Base-by-base conservation (phyloP, 1,139 yeast genomes). In the Scheffersomyces quercinus region DNA sequence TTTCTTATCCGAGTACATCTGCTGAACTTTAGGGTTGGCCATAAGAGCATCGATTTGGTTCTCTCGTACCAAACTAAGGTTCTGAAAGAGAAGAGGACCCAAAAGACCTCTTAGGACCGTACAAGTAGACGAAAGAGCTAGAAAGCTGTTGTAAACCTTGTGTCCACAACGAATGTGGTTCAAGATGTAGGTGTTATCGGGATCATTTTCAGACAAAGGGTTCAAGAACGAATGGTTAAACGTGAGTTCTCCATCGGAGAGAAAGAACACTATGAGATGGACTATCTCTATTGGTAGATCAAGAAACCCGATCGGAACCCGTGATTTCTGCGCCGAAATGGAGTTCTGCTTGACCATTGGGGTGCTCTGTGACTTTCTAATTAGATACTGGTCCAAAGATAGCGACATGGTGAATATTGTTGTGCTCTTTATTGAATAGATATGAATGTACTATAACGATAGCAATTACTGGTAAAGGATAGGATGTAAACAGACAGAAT, bases 41-140 rank as follows among this genome's bases (percentile, higher is more conserved):
- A 67, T 43, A 11, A 65, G 45, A 9, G 64, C 57, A 51, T 68
- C 73, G n/a, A 64, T 48, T 43, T 64, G 65, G 45, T 65, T 65
- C 28, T 44, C 43, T 29, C 73, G 44, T 4, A 67, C 51, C 35
- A 67, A 47, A 47, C 72, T 68, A 3, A 62, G 24, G 10, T 47
- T 48, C 8, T 43, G 43, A 40, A 65, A 67, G 29, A 67, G 14
- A 4, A 46, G 12, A 2, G 56, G 58, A 0, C 64, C 67, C 5
- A 65, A 41, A 13, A 50, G 45, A 11, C 39, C 42, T n/a, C 73
- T 50, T 4, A 68, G 48, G 10, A 39, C 44, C 4, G 46, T 39
- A 42, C 71, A 65, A 3, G 71, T 66, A 11, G 63, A 53, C 3
- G 67, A 60, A 33, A 65, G 49, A 0, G 60, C 37, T 20, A 64